Evolutionary conservation across 1,284 basidiomycete genomes (phyloP).

Genomic region (Cryptococcus sp.): DNA sequence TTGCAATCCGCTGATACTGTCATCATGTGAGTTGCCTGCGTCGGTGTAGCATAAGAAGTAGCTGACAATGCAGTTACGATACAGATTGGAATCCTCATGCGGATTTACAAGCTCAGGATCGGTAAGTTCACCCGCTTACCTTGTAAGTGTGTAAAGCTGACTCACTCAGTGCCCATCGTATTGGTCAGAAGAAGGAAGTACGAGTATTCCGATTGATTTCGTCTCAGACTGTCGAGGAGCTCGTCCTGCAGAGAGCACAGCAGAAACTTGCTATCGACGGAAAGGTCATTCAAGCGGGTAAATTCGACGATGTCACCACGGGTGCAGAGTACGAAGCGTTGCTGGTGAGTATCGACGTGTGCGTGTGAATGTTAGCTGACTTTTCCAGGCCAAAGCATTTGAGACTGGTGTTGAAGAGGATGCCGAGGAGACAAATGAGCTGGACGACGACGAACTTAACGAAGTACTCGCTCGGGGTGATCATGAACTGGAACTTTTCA

Average conservation of each 20-base stretch:
- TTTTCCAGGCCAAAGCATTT: slow-evolving; percentile 63
- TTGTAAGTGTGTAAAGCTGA: background rate
- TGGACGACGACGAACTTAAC: slow-evolving; percentile 97
- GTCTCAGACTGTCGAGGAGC: slow-evolving; percentile 96
- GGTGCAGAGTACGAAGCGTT: slow-evolving; percentile 96
- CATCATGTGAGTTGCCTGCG: slow-evolving; percentile 72
- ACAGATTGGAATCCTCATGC: slow-evolving; percentile 91
- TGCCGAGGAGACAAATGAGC: slow-evolving; percentile 86
- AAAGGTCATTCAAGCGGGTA: slow-evolving; percentile 98
- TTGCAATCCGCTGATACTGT: slow-evolving; percentile 98
- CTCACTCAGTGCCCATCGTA: slow-evolving; percentile 77
- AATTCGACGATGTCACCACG: slow-evolving; percentile 98
- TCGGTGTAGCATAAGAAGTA: background rate
- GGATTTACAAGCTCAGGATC: slow-evolving; percentile 77
- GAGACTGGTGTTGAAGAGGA: slow-evolving; percentile 68
- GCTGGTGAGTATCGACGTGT: slow-evolving; percentile 56
- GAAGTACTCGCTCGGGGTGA: slow-evolving; percentile 85
- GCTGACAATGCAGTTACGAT: slow-evolving; percentile 39
- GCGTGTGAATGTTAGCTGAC: background rate
- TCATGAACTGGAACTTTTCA: slow-evolving; percentile 72
- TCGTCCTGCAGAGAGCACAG: slow-evolving; percentile 89
- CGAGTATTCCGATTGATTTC: slow-evolving; percentile 96
- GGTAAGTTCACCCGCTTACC: slow-evolving; percentile 6
- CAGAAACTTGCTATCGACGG: slow-evolving; percentile 99
- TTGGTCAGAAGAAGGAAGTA: slow-evolving; percentile 98